Conservation (phyloP, 2,329 filamentous ascomycete species). For the Venturia effusa region DNA sequence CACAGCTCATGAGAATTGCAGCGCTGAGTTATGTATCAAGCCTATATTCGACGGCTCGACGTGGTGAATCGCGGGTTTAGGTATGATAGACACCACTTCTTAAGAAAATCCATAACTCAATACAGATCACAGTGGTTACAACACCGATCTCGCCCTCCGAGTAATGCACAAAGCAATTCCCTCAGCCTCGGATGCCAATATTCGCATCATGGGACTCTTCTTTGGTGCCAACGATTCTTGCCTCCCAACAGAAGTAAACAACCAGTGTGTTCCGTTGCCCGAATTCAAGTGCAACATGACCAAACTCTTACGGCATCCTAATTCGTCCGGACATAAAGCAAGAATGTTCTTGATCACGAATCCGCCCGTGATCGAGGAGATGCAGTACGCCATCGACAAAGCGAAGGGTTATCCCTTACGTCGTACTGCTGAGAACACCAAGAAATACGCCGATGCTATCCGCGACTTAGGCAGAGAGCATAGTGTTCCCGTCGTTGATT, state of each 20-base stretch:
- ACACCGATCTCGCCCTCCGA: constrained; percentile 60
- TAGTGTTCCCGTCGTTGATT: constrained; percentile 57
- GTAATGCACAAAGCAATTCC: constrained; percentile 61
- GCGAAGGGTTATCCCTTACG: constrained; percentile 25
- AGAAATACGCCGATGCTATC: constrained; percentile 54
- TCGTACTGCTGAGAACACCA: constrained; percentile 51
- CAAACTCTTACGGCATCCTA: constrained; percentile 61
- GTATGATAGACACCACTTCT: constrained; percentile 18
- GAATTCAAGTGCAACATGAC: constrained; percentile 63
- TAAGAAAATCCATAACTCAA: neutral
- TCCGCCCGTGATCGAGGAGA: constrained; percentile 65
- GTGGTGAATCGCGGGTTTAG: constrained; percentile 80
- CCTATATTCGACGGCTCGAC: constrained; percentile 67
- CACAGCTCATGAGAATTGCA: neutral
- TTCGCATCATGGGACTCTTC: constrained; percentile 54
- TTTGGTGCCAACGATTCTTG: constrained; percentile 88
- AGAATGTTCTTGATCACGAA: constrained; percentile 71
- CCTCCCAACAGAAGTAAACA: constrained; percentile 48
- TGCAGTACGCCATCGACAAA: constrained; percentile 20
- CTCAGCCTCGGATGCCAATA: constrained; percentile 48
- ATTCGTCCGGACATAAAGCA: constrained; percentile 57
- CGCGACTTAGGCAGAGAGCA: constrained; percentile 48
- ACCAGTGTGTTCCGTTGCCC: constrained; percentile 69
- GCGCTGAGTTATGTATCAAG: constrained; percentile 32
- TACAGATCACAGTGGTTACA: constrained; percentile 52